Evolutionary conservation across 208 protist species (phyloP).

Genomic region (Naegleria lovaniensis): DNA sequence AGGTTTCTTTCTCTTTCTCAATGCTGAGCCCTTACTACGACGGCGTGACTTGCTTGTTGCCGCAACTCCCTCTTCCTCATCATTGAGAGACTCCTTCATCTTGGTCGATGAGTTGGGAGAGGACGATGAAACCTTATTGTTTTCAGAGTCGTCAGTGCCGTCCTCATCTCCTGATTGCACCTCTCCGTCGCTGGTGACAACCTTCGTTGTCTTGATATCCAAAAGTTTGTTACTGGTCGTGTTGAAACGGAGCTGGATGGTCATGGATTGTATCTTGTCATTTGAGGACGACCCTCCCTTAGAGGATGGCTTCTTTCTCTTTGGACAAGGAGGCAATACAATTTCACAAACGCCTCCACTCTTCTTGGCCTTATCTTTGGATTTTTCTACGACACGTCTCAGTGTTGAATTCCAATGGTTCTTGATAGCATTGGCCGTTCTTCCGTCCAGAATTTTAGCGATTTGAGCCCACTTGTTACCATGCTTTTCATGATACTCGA

Average conservation of each 20-base stretch:
- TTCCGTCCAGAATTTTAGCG: constrained; percentile 37
- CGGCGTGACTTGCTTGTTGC: too few species aligned
- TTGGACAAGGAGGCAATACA: neutral
- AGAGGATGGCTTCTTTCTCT: neutral
- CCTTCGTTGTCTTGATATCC: neutral
- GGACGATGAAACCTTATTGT: too few species aligned
- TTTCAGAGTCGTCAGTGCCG: neutral
- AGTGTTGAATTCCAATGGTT: constrained; percentile 34
- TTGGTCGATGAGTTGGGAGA: neutral
- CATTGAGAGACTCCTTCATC: neutral
- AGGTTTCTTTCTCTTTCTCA: neutral
- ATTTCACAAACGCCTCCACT: neutral
- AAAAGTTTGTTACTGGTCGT: neutral
- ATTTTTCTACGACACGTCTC: neutral
- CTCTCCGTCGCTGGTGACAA: neutral
- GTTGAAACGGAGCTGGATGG: neutral
- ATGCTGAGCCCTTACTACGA: neutral
- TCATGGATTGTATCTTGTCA: neutral
- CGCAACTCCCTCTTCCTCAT: too few species aligned
- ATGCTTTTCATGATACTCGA: constrained; percentile 28
- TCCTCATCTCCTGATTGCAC: neutral
- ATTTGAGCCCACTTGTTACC: constrained; percentile 43
- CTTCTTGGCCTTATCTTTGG: neutral
- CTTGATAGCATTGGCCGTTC: constrained; percentile 43
- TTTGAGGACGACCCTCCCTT: neutral